phyloP scores from a whole-genome alignment of 2,329 filamentous ascomycete genomes.

The Fonsecaea erecta region DNA sequence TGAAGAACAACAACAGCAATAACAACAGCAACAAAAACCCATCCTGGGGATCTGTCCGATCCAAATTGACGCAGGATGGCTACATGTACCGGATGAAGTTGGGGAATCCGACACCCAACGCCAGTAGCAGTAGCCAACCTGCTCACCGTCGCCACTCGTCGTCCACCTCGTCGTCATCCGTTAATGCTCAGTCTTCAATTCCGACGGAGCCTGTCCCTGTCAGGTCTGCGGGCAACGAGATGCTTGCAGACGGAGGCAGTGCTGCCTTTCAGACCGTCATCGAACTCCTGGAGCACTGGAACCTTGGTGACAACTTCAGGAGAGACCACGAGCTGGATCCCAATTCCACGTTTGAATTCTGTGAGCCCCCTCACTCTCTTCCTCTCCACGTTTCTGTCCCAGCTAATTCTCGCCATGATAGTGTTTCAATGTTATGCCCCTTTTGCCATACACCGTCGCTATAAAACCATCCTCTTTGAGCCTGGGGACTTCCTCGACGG shows the following conservation, averaged over 20 bases:
- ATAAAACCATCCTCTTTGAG: slow-evolving; percentile 11
- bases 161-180: background rate
- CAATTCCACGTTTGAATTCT: slow-evolving; percentile 16
- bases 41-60: slow-evolving; percentile 15
- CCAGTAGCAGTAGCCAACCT: background rate
- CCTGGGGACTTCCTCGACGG: slow-evolving; percentile 10
- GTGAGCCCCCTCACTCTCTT: background rate
- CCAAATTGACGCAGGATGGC: slow-evolving; percentile 15
- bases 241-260: background rate
- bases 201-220: background rate
- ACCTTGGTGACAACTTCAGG: slow-evolving; percentile 7
- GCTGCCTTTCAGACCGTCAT: slow-evolving; percentile 8
- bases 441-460: slow-evolving; percentile 14
- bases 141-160: slow-evolving; percentile 7
- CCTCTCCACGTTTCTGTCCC: background rate
- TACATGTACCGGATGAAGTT: slow-evolving; percentile 21
- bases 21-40: slow-evolving; percentile 12
- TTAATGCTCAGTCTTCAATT: background rate
- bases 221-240: background rate
- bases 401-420: background rate
- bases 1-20: slow-evolving; percentile 1
- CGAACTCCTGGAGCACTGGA: slow-evolving; percentile 10
- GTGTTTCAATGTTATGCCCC: slow-evolving; percentile 13
- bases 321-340: slow-evolving; percentile 10
- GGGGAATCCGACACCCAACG: slow-evolving; percentile 5